Evolutionary conservation across 1,284 basidiomycete genomes (phyloP).

Genomic region (Pseudozyma sp.): DNA sequence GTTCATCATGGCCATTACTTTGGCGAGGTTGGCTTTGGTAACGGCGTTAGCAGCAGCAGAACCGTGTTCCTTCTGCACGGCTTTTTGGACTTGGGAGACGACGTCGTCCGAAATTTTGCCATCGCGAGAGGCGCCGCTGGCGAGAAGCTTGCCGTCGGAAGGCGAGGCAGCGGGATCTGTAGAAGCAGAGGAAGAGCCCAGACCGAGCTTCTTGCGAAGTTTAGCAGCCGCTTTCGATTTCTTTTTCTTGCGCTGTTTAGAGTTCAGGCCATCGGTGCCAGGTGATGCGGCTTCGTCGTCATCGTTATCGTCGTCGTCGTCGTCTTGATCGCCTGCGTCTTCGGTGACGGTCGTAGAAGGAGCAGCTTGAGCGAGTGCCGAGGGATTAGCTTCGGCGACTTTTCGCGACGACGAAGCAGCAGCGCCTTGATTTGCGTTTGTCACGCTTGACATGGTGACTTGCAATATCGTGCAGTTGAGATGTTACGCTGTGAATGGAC

Average conservation of each 20-base stretch:
- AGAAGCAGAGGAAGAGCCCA: conserved; percentile 11
- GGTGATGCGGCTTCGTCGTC: conserved; percentile 1
- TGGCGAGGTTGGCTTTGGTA: conserved; percentile 52
- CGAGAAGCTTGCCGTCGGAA: conserved; percentile 32
- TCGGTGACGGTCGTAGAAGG: conserved; percentile 9
- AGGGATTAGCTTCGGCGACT: not conserved
- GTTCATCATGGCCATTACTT: conserved; percentile 60
- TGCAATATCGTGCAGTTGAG: not conserved
- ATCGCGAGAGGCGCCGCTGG: conserved; percentile 20
- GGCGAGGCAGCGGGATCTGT: not conserved
- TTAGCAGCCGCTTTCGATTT: conserved; percentile 60
- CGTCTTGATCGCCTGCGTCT: conserved; percentile 14
- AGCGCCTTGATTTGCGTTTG: not conserved
- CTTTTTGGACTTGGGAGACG: conserved; percentile 47
- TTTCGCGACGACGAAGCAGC: not conserved
- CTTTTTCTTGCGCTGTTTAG: conserved; percentile 61
- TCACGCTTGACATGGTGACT: conserved; percentile 4
- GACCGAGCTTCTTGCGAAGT: conserved; percentile 58
- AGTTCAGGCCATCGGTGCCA: conserved; percentile 19
- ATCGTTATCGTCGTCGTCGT: conserved; percentile 25
- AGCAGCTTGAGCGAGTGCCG: not conserved
- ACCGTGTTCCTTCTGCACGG: conserved; percentile 54
- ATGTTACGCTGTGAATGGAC: not conserved
- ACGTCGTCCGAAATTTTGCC: conserved; percentile 55
- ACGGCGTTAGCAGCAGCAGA: conserved; percentile 48